Evolutionary conservation across 2,329 filamentous ascomycete species (phyloP).

Genomic region (Lasiodiplodia citricola): DNA sequence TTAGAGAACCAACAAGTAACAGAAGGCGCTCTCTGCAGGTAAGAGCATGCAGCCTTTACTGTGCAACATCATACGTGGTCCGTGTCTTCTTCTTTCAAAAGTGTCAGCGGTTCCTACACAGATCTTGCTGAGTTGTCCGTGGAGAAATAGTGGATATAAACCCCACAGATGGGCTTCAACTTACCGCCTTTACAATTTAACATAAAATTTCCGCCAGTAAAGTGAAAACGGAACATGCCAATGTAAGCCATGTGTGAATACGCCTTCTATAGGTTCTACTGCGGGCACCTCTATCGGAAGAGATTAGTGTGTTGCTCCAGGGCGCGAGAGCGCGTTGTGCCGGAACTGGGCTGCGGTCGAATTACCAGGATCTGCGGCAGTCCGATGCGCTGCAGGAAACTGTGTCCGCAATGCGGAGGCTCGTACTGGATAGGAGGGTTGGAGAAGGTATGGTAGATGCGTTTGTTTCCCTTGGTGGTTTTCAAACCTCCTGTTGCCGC

Average conservation of each 20-base stretch:
- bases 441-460: neutral
- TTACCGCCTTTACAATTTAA: neutral
- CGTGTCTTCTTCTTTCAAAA: neutral
- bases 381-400: neutral
- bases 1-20: neutral
- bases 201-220: neutral
- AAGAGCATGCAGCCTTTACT: neutral
- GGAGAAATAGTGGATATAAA: neutral
- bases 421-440: neutral
- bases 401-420: neutral
- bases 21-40: neutral
- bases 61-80: neutral
- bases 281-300: conserved; percentile 1
- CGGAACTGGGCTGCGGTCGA: neutral
- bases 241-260: conserved; percentile 10
- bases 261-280: neutral
- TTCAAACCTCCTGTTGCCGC: neutral
- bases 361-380: neutral
- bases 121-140: neutral
- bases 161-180: neutral
- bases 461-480: neutral
- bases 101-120: neutral
- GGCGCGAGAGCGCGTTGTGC: neutral
- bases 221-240: neutral
- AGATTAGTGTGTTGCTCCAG: neutral